Evolutionary conservation across 768 basidiomycete species (phyloP).

Genomic region (Mycena amicta): DNA sequence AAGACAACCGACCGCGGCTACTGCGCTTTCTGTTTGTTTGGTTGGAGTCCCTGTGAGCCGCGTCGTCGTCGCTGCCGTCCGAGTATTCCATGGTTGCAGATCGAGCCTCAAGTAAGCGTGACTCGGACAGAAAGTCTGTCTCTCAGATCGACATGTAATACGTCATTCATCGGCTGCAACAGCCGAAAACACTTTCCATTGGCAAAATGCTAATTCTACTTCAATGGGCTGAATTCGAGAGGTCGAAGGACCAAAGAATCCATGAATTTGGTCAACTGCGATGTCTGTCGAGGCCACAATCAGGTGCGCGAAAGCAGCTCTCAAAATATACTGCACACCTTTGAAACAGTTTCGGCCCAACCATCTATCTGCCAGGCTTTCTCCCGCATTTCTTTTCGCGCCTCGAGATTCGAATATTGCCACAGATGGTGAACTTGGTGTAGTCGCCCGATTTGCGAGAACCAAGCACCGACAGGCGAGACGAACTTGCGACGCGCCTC

Average conservation of each 20-base stretch:
- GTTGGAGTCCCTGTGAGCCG: slow-evolving; percentile 37
- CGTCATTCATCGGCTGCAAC: no score
- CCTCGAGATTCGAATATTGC: slow-evolving; percentile 88
- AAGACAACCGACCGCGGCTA: slow-evolving; percentile 50
- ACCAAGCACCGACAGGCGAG: slow-evolving; percentile 78
- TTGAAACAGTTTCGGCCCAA: slow-evolving; percentile 93
- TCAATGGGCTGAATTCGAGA: slow-evolving; percentile 82
- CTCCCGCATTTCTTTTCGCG: slow-evolving; percentile 82
- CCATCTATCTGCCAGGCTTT: slow-evolving; percentile 93
- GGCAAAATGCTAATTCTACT: slow-evolving; percentile 47
- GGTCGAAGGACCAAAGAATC: slow-evolving; percentile 82
- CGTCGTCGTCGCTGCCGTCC: slow-evolving; percentile 62
- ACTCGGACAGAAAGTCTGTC: no score
- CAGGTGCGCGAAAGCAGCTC: no score
- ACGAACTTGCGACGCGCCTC: slow-evolving; percentile 90
- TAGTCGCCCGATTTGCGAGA: slow-evolving; percentile 81
- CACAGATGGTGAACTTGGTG: slow-evolving; percentile 95
- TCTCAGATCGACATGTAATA: no score
- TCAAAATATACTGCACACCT: slow-evolving; percentile 50
- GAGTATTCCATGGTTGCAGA: slow-evolving; percentile 52
- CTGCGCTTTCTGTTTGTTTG: slow-evolving; percentile 59
- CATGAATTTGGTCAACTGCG: slow-evolving; percentile 85
- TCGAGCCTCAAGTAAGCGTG: slow-evolving; percentile 20
- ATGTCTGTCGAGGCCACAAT: slow-evolving; percentile 58
- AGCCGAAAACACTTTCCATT: no score